Evolutionary conservation across 257 asterid species (phyloP), one percentile per base, ranked within the genome.

Genomic region (Anisodus acutangulus): DNA sequence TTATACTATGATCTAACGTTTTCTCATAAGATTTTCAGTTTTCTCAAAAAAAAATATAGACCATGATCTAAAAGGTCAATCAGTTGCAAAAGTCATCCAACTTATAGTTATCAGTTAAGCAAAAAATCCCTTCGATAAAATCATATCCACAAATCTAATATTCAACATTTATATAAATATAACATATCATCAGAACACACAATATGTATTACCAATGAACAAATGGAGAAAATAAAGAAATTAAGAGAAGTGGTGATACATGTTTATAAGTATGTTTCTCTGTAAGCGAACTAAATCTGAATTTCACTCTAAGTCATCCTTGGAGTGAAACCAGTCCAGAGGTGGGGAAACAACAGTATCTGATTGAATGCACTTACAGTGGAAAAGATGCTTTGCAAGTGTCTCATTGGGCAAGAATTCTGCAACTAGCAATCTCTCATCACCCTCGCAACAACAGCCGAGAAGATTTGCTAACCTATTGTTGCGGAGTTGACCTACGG

Each of bases 401-500:
- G 98, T 95, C 90, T 95, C 98, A 60, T 90, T 90, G 85, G 98
- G 95, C 98, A 95, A 93, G 88, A 94, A 95, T 84, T 95, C 98
- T 63, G 98, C 95, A 81, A 94, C 92, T 66, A 95, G 97, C 86
- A 95, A 88, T 90, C 98, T 93, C 90, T 95, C 98, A 51, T 94
- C 95, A 49, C 98, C 98, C 89, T 94, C 98, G 84, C 94, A 94
- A 89, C 98, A 94, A 88, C 97, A 95, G 83, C 98, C 98, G 13
- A 95, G 93, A 86, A 95, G 87, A 88, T 95, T 95, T 17, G 92
- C 98, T 86, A 95, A 84, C 85, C 93, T 90, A 22, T 88, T 70
- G 89, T 90, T 93, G 82, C 98, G 91, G 74, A 95, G 95, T 89
- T 88, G 98, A 78, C 98, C 98, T 80, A 95, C 98, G 63, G 93